Evolutionary conservation across 2,329 filamentous ascomycete species (phyloP).

Genomic region (Curvularia verruculosa): DNA sequence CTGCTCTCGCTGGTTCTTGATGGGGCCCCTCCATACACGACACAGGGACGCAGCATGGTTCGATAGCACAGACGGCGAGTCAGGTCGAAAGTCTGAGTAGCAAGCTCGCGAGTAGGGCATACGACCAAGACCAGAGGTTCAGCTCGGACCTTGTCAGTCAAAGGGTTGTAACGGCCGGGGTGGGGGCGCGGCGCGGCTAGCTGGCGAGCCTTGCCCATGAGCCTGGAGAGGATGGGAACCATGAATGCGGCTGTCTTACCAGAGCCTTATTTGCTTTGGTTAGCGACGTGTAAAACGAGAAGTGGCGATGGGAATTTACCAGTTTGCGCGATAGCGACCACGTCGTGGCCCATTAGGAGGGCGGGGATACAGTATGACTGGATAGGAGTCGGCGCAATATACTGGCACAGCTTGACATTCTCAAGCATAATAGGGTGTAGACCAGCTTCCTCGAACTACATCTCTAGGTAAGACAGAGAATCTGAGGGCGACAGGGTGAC

Average conservation of each 20-base stretch:
- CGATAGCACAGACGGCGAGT: slow-evolving; percentile 91
- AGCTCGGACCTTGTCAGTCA: slow-evolving; percentile 65
- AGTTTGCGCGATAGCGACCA: slow-evolving; percentile 91
- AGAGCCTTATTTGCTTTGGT: slow-evolving; percentile 74
- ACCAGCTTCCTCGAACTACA: slow-evolving; percentile 74
- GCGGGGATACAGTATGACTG: slow-evolving; percentile 85
- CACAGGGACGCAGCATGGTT: slow-evolving; percentile 89
- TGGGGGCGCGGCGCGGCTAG: slow-evolving; percentile 79
- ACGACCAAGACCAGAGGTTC: slow-evolving; percentile 89
- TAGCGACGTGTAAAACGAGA: slow-evolving; percentile 8
- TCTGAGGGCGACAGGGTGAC: slow-evolving; percentile 24
- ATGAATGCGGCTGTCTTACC: slow-evolving; percentile 96
- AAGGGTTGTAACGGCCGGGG: slow-evolving; percentile 60
- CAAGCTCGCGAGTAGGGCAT: slow-evolving; percentile 85
- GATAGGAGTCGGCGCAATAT: slow-evolving; percentile 78
- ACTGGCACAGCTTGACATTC: slow-evolving; percentile 77
- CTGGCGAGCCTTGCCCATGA: slow-evolving; percentile 96
- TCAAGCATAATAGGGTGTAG: slow-evolving; percentile 82
- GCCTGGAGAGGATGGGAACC: slow-evolving; percentile 82
- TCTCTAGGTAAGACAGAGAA: slow-evolving; percentile 3
- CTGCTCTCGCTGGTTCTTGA: slow-evolving; percentile 72
- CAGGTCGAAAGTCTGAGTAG: slow-evolving; percentile 94
- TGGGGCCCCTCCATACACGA: slow-evolving; percentile 85
- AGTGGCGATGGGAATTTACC: slow-evolving; percentile 63
- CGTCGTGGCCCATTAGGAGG: slow-evolving; percentile 75